Evolutionary conservation across 2,329 filamentous ascomycete species (phyloP), one percentile per base, ranked within the genome.

Genomic region (Chrysoporthe puriensis): DNA sequence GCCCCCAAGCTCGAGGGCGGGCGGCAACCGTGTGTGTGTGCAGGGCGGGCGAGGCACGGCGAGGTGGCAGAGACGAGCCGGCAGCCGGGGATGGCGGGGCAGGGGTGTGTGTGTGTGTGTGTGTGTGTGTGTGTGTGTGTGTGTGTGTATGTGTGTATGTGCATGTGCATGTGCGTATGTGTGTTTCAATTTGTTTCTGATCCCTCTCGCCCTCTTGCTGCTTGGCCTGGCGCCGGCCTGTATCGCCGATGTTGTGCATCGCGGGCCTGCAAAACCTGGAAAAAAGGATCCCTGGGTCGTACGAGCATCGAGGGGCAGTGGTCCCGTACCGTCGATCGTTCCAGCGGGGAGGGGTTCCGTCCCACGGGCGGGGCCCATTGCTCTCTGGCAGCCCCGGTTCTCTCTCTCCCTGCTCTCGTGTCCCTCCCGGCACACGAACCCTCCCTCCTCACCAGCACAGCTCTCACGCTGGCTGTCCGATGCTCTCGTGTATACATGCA

Each of bases 241-340:
- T 54, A 54, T 54, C 50, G 50, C 21, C 50, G 50, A 54, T 54
- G 50, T 32, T 54, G 50, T 54, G 50, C 50, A 54, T 54, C 50
- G 50, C 21, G 26, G 21, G 21, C 13, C 7, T 21, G 50, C 26
- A 32, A 11, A 21, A 54, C 26, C 11, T 54, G 50, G 50, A 32
- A 26, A 26, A 26, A 26, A 54, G 50, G 50, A 54, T 54, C 32
- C 26, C 11, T 54, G 50, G 50, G 21, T 54, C 50, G 21, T 54
- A 54, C 26, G 50, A 54, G 26, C 26, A 26, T 26, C 26, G 26
- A 26, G 50, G 50, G 21, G 21, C 26, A 16, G 50, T 34, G 26
- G 50, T 54, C 32, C 50, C 50, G 26, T 54, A 34, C 32, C 26
- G 50, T 54, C 50, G 26, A 54, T 54, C 26, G 16, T 32, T 32